These are phyloP conservation scores for Vaccinium macrocarpon DNA, from an alignment of 148 eudicot genomes.

Conservation along the genomic window DNA sequence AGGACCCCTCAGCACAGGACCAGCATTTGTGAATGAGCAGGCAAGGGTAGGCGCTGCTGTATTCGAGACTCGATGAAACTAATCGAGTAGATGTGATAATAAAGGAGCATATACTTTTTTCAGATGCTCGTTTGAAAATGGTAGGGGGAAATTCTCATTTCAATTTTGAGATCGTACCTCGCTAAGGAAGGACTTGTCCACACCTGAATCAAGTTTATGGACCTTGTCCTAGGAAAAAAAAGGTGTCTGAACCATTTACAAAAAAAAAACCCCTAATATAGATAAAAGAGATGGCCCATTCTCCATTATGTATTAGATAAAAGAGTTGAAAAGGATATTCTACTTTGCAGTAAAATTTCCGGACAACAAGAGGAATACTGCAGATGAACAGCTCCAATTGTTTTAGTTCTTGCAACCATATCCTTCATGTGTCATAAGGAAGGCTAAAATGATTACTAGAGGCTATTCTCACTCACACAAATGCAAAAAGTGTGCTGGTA, in stretches of 20 bases:
- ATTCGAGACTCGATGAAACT: neutral
- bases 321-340: neutral
- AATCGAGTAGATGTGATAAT: neutral
- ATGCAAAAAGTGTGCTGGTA: neutral
- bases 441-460: neutral
- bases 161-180: neutral
- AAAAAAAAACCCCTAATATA: neutral
- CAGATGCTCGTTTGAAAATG: neutral
- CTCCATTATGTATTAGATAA: neutral
- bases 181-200: neutral
- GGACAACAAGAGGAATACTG: neutral
- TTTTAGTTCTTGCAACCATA: neutral
- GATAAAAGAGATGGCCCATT: neutral
- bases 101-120: neutral
- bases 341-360: neutral
- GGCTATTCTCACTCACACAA: neutral
- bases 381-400: neutral
- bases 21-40: neutral
- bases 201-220: neutral
- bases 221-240: neutral
- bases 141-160: neutral
- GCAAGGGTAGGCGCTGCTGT: neutral
- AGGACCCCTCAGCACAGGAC: neutral
- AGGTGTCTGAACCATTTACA: neutral
- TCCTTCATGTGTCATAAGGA: neutral